Evolutionary conservation across 2,329 filamentous ascomycete species (phyloP).

Genomic region (Mollisiaceae sp.): DNA sequence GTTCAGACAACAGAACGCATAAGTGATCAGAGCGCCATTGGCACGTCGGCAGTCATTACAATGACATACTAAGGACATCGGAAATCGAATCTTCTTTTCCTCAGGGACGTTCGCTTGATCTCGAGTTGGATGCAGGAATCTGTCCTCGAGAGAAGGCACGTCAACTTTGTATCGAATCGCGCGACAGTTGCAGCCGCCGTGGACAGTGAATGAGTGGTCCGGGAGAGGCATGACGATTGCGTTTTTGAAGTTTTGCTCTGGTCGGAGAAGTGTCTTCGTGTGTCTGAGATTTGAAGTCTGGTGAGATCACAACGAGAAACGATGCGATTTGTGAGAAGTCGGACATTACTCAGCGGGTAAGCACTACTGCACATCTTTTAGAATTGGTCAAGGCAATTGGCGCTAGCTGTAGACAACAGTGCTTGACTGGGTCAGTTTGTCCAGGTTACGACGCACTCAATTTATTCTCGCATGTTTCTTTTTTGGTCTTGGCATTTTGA

Average conservation of each 20-base stretch:
- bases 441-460: no score
- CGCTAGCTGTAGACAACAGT: not conserved
- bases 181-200: slow-evolving; percentile 7
- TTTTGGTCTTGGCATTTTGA: no score
- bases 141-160: not conserved
- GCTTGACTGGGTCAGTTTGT: not conserved
- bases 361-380: not conserved
- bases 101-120: not conserved
- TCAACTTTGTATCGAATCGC: not conserved
- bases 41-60: slow-evolving; percentile 6
- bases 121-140: not conserved
- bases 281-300: not conserved
- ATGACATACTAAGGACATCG: not conserved
- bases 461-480: no score
- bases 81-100: slow-evolving; percentile 2
- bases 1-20: not conserved
- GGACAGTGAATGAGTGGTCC: not conserved
- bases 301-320: not conserved
- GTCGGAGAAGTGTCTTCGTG: not conserved
- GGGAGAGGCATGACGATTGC: not conserved
- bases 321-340: not conserved
- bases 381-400: not conserved
- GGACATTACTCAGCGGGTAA: not conserved
- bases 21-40: not conserved
- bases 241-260: not conserved